A percentile compares a stretch with the other conserved stretches of the same genome.
Conservation (phyloP, 169 alveolate genomes). For the Eimeria falciformis region DNA sequence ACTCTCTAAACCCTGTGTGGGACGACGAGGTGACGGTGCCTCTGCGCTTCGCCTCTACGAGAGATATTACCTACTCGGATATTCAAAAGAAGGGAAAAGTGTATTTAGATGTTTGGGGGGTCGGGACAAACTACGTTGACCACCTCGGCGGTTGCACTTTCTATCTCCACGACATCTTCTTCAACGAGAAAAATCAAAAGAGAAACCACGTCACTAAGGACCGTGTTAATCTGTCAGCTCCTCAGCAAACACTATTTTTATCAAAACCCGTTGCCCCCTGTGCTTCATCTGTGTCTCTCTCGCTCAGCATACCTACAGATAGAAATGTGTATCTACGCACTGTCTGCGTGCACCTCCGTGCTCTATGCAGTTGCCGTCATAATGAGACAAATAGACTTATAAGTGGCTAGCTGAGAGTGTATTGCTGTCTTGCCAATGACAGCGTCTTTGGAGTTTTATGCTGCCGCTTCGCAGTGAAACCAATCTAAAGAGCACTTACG, state of each 20-base stretch:
- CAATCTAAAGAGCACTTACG: slow-evolving; percentile 46
- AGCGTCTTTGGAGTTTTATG: background rate
- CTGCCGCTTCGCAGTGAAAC: slow-evolving; percentile 44
- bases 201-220: background rate
- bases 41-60: slow-evolving; percentile 51
- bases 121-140: slow-evolving; percentile 68
- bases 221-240: slow-evolving; percentile 64
- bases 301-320: too few species aligned
- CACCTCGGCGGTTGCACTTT: slow-evolving; percentile 72
- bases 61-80: slow-evolving; percentile 52
- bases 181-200: slow-evolving; percentile 68
- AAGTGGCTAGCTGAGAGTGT: too few species aligned
- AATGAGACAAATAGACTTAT: too few species aligned
- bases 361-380: too few species aligned
- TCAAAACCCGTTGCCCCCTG: too few species aligned
- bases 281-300: too few species aligned
- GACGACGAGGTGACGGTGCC: slow-evolving; percentile 72
- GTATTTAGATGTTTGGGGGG: slow-evolving; percentile 77
- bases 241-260: too few species aligned
- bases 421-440: too few species aligned
- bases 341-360: too few species aligned
- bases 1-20: slow-evolving; percentile 66
- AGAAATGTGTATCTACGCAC: too few species aligned
- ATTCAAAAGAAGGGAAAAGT: slow-evolving; percentile 56
- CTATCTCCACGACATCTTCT: slow-evolving; percentile 66